Evolutionary conservation across 2,329 filamentous ascomycete species (phyloP), one percentile per base, ranked within the genome.

Genomic region (Cladosporium phlei): DNA sequence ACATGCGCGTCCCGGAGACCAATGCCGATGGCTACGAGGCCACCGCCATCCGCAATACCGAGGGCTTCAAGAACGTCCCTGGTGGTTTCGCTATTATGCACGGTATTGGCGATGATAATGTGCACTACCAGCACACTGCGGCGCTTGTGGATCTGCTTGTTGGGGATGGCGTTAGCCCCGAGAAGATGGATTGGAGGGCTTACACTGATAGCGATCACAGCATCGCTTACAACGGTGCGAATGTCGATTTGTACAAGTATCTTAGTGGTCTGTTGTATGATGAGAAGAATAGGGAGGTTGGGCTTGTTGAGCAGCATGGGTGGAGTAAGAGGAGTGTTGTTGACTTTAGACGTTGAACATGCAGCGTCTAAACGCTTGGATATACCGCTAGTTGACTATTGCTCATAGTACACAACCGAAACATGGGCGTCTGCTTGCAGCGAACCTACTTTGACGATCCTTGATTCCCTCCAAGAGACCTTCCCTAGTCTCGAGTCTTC

Each of bases 101-200:
- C 57, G 83, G 82, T 0, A 78, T 79, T 0, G 82, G 80, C 0
- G 83, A 86, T 52, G 83, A 86, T 55, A 86, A 86, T 42, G 83
- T 86, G 11, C 83, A 86, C 58, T 85, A 83, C 59, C 82, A 86
- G 65, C 79, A 86, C 51, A 58, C 76, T 0, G 82, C 81, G 0
- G 79, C 76, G 1, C 62, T 86, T 25, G 66, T 80, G 0, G 81
- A 86, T 55, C 61, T 81, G 17, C 64, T 86, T 0, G 77, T 85
- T 24, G 73, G 75, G 0, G 74, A 66, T 0, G 76, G 76, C 0
- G 78, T 86, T 0, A 72, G 74, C 0, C 78, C 81, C 0, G 68
- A 75, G 48, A 80, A 83, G 69, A 71, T 86, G 70, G 72, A 79
- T 58, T 76, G 79, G 66, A 75, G 80, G 49, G 77, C 75, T 16